Conservation (phyloP, 352 stramenopile genomes). For the Phytophthora brassicae region DNA sequence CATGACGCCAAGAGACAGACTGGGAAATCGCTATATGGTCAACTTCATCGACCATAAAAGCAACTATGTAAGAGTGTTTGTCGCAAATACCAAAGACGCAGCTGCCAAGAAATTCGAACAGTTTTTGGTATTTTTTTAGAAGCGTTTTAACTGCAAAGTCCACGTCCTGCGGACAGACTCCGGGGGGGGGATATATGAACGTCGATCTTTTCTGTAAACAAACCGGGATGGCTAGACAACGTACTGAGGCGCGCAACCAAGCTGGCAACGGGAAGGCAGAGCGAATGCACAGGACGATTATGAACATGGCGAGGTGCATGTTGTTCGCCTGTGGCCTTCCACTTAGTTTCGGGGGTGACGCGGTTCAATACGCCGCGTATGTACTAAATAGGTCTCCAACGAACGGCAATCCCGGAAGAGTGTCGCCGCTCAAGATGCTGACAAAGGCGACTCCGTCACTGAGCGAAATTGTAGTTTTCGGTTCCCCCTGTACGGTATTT, state of each 20-base stretch:
- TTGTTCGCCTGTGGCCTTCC: conserved; percentile 22
- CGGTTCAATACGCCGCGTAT: conserved; percentile 27
- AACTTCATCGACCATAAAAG: conserved; percentile 20
- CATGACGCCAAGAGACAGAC: background rate
- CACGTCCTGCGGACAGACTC: conserved; percentile 16
- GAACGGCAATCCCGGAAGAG: background rate
- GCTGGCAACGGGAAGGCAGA: conserved; percentile 36
- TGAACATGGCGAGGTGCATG: background rate
- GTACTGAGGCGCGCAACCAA: conserved; percentile 19
- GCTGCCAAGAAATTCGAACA: conserved; percentile 6
- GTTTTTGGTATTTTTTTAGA: conserved; percentile 12
- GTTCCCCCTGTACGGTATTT: background rate
- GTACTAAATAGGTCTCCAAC: background rate
- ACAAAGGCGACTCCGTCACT: background rate
- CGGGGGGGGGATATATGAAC: conserved; percentile 24
- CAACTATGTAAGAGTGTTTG: conserved; percentile 20
- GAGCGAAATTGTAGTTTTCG: background rate
- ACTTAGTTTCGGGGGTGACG: conserved; percentile 26
- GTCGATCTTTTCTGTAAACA: conserved; percentile 31
- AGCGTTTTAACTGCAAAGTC: conserved; percentile 2
- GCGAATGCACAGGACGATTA: conserved; percentile 31
- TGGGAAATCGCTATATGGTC: conserved; percentile 17
- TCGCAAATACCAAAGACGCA: conserved; percentile 13
- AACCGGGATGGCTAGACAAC: conserved; percentile 13
- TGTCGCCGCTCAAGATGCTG: background rate